Evolutionary conservation across 2,329 filamentous ascomycete genomes (phyloP).

Genomic region (Aspergillus unguis): DNA sequence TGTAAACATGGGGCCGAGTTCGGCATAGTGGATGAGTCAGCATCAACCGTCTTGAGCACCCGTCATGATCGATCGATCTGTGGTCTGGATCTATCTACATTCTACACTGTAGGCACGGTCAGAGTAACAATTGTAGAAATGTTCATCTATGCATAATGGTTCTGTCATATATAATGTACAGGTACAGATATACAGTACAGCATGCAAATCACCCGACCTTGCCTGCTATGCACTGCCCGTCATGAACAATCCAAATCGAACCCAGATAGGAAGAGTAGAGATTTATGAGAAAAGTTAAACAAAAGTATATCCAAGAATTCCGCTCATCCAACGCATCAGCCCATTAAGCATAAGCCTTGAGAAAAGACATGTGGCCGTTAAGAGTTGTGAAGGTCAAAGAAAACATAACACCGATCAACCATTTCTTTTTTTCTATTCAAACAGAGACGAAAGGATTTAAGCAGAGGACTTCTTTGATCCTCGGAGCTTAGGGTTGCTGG

Average conservation of each 20-base stretch:
- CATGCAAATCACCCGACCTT: slow-evolving; percentile 29
- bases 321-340: slow-evolving; percentile 30
- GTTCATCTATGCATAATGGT: slow-evolving; percentile 22
- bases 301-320: slow-evolving; percentile 19
- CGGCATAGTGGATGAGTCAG: slow-evolving; percentile 7
- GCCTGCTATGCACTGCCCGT: slow-evolving; percentile 30
- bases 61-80: no score
- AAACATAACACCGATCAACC: slow-evolving; percentile 9
- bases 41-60: background rate
- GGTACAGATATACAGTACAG: slow-evolving; percentile 18
- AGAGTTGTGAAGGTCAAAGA: slow-evolving; percentile 26
- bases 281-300: slow-evolving; percentile 22
- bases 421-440: slow-evolving; percentile 10
- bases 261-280: slow-evolving; percentile 30
- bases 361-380: slow-evolving; percentile 28
- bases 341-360: slow-evolving; percentile 21
- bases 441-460: slow-evolving; percentile 18
- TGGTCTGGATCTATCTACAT: no score
- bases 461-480: slow-evolving; percentile 40
- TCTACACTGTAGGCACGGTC: no score
- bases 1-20: slow-evolving; percentile 25
- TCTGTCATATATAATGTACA: slow-evolving; percentile 30
- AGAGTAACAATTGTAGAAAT: no score
- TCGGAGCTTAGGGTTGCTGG: slow-evolving; percentile 44
- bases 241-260: slow-evolving; percentile 22